Base-by-base conservation (phyloP, 1,284 basidiomycete genomes). In the Amylostereum areolatum region DNA sequence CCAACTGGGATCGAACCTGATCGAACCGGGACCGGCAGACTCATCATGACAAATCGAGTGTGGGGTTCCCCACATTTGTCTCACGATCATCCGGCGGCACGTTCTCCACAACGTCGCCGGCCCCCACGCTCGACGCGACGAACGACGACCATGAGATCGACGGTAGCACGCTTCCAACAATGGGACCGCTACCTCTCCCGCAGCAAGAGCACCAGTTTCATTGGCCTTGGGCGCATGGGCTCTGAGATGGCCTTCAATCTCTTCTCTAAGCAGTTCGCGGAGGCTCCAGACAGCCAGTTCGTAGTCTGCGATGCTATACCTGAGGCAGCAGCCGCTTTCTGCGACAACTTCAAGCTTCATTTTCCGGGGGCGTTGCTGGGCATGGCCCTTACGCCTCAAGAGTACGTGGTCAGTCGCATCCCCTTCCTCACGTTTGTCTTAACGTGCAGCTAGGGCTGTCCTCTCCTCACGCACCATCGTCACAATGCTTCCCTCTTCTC, bases 401-500 rank as follows among this genome's bases (percentile, higher is more conserved):
- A 88, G 88, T 89, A 64, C 64, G 83, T 75, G 11, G 5, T 36
- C n/a, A 42, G 8, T 30, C 31, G 35, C n/a, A 9, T n/a, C 10
- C 24, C 32, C 24, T 45, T 28, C 18, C 25, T 43, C 41, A 41
- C 29, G n/a, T 25, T 46, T 36, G 45, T 41, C 45, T 47, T 44
- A 30, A 42, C 49, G 45, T 52, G 52, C 51, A 48, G 49, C 57
- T 18, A 86, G 88, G 57, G 85, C 86, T 5, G 71, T 82, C 28
- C 55, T 72, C 10, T 72, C 75, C 25, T 85, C 89, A 11, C 69
- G 76, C 36, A 85, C 80, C 7, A 74, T 94, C 42, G 66, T 94
- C 48, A 92, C 90, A 12, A 92, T 94, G 89, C 75, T 94, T 5
- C 92, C 91, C 1, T 92, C 91, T 1, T 89, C 89, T 3, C 85